Conservation (phyloP, 257 asterid species). For the Datura wrightii region DNA sequence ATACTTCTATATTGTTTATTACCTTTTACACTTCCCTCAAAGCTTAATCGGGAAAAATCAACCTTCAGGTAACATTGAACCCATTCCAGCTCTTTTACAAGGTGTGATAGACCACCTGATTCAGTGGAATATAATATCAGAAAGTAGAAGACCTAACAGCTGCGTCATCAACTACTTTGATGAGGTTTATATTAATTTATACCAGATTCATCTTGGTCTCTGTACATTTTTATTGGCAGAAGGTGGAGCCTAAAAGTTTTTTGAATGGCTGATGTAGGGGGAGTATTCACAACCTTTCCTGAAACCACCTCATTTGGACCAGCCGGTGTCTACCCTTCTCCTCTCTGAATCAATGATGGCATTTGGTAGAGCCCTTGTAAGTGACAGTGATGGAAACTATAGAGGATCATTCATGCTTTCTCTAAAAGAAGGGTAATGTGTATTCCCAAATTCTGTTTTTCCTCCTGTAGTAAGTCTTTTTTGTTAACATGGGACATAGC, state of each 20-base stretch:
- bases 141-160: conserved; percentile 79
- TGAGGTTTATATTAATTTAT: conserved; percentile 55
- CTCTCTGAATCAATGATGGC: conserved; percentile 93
- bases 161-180: conserved; percentile 95
- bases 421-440: conserved; percentile 79
- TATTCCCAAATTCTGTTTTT: neutral
- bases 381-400: conserved; percentile 79
- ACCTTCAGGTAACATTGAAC: conserved; percentile 69
- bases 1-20: neutral
- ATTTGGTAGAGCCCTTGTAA: conserved; percentile 83
- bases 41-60: neutral
- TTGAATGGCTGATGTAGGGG: conserved; percentile 53
- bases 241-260: neutral
- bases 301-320: conserved; percentile 95
- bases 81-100: conserved; percentile 85
- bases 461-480: neutral
- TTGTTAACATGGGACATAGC: neutral
- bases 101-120: conserved; percentile 77
- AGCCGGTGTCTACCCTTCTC: conserved; percentile 85
- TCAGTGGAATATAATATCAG: conserved; percentile 90
- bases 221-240: conserved; percentile 3
- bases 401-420: conserved; percentile 86
- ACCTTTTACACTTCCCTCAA: neutral
- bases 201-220: neutral
- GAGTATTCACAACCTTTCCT: conserved; percentile 95